phyloP scores from a whole-genome alignment of 345 rosid genomes.

The Brassica carinata region DNA sequence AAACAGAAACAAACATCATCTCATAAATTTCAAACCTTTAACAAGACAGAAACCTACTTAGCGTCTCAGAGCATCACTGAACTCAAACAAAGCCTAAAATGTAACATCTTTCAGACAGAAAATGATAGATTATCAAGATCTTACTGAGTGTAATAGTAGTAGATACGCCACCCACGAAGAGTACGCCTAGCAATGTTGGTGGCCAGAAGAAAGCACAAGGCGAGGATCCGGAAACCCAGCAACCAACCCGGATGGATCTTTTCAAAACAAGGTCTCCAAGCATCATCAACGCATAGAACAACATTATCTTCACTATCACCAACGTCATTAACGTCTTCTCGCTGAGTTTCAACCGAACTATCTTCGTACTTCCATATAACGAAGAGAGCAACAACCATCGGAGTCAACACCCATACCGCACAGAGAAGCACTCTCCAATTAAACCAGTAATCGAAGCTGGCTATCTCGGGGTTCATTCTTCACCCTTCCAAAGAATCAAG shows the following conservation, averaged over 20 bases:
- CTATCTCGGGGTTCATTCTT: conserved; percentile 34
- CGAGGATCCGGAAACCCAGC: conserved; percentile 52
- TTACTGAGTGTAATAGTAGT: conserved; percentile 66
- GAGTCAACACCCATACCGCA: conserved; percentile 54
- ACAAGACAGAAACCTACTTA: neutral
- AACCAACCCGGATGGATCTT: conserved; percentile 67
- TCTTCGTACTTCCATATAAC: conserved; percentile 57
- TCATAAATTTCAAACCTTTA: neutral
- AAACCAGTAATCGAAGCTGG: conserved; percentile 62
- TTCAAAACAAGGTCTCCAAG: conserved; percentile 63
- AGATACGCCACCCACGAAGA: conserved; percentile 45
- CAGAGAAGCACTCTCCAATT: conserved; percentile 72
- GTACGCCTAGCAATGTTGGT: conserved; percentile 39
- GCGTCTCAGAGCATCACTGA: neutral
- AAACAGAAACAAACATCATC: neutral
- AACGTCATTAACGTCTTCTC: conserved; percentile 15
- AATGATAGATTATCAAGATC: neutral
- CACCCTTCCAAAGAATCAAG: neutral
- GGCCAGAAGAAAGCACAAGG: conserved; percentile 55
- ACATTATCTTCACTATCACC: conserved; percentile 19
- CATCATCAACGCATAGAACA: conserved; percentile 42
- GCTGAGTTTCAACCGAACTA: conserved; percentile 34
- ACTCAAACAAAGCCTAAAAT: neutral
- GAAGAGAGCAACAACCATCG: conserved; percentile 44
- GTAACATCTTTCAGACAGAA: neutral